Evolutionary conservation across 306 rosid genomes (phyloP), one percentile per base, ranked within the genome.

Genomic region (Inga laurina): DNA sequence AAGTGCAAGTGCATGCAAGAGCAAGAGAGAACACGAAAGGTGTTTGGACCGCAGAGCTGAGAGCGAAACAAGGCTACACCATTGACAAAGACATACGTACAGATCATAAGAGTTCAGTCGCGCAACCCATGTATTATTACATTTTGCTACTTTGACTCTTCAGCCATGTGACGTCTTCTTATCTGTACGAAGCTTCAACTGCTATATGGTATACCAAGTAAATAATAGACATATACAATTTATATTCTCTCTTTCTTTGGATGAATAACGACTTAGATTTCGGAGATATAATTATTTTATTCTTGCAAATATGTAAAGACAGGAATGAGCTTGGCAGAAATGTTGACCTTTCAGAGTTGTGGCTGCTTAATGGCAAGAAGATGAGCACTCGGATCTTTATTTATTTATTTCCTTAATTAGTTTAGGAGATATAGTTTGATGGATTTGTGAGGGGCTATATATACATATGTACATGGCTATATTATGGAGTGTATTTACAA

Each of bases 271-370:
- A 74, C 78, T 30, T 68, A 39, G 75, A 80, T 76, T 84, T 74
- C 61, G 44, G 39, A 81, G 75, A 74, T 84, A 19, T 54, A 27
- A 65, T 66, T 75, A 22, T 65, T 81, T 64, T 78, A 66, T 71
- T 75, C 35, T 15, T 16, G 3, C 24, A 35, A 59, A 49, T 65
- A 44, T 44, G 67, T 35, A 72, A 62, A 43, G 61, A 5, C 48
- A 48, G 14, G 74, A 41, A 43, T 37, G 83, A 89, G 78, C 78
- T 83, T 81, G 81, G 83, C 49, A 82, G 68, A 69, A 83, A 85
- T 83, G 91, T 90, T 90, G 90, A 87, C 90, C 87, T 85, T 81
- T 75, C 76, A 22, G 72, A 66, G 51, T 64, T 10, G 66, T 75
- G 89, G 78, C 84, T 83, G 84, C 86, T 27, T 27, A 27, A 27